Evolutionary conservation across 148 eudicot species (phyloP).

Genomic region (Cornus controversa): DNA sequence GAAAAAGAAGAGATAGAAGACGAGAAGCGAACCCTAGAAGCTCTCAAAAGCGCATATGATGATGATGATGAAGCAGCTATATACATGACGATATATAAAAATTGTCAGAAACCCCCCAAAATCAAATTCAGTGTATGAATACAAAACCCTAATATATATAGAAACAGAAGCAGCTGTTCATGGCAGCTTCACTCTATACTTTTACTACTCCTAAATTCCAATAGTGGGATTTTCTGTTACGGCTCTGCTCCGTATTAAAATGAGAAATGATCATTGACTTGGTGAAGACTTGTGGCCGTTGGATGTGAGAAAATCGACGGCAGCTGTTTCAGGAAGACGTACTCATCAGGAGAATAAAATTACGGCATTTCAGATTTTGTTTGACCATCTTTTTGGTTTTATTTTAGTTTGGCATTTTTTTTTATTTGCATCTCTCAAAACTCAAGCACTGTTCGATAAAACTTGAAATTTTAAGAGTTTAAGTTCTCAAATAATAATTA

Average conservation of each 20-base stretch:
- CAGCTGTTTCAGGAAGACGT: neutral
- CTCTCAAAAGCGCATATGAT: slow-evolving; percentile 27
- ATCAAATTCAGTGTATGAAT: neutral
- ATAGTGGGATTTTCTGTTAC: neutral
- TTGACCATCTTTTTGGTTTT: neutral
- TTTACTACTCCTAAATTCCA: neutral
- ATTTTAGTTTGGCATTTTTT: too few species aligned
- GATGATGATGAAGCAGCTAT: slow-evolving; percentile 25
- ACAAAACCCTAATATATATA: neutral
- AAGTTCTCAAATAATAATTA: too few species aligned
- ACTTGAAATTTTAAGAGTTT: too few species aligned
- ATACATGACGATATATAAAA: slow-evolving; percentile 22
- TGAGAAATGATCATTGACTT: neutral
- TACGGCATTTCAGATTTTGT: neutral
- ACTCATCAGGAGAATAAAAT: neutral
- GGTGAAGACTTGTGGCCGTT: neutral
- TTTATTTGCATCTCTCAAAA: too few species aligned
- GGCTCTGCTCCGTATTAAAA: too few species aligned
- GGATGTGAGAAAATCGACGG: neutral
- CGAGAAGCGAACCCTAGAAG: slow-evolving; percentile 37
- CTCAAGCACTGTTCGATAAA: too few species aligned
- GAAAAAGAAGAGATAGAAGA: slow-evolving; percentile 28
- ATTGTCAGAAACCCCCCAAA: neutral
- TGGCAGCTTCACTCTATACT: slow-evolving; percentile 11
- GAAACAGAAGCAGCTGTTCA: neutral